phyloP scores from a whole-genome alignment of 148 eudicot genomes.

The Cornus kousa region DNA sequence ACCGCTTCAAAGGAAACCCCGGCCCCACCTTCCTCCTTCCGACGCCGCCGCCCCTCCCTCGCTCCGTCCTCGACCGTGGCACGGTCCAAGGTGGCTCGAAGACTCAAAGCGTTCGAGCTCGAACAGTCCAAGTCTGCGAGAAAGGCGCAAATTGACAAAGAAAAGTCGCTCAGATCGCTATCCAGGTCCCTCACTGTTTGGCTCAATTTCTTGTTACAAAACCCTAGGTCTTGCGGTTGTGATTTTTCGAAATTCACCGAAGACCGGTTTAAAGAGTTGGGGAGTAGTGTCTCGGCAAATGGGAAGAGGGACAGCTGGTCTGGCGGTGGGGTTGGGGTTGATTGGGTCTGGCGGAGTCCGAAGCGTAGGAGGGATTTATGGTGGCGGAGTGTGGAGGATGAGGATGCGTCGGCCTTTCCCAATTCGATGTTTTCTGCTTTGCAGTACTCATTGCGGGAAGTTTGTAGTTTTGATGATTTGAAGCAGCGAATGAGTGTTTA shows the following conservation, averaged over 20 bases:
- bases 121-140: constrained; percentile 74
- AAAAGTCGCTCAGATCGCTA: constrained; percentile 55
- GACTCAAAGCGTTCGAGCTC: constrained; percentile 60
- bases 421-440: constrained; percentile 38
- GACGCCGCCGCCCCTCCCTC: constrained; percentile 18
- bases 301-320: constrained; percentile 61
- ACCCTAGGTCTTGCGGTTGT: constrained; percentile 70
- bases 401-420: constrained; percentile 17
- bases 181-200: constrained; percentile 76
- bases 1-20: constrained; percentile 64
- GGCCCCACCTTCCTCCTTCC: constrained; percentile 19
- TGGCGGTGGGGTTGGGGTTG: constrained; percentile 32
- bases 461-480: constrained; percentile 93
- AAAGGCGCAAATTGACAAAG: constrained; percentile 56
- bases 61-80: constrained; percentile 9
- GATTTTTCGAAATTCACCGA: constrained; percentile 24
- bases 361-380: constrained; percentile 58
- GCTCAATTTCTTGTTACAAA: constrained; percentile 83
- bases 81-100: constrained; percentile 32
- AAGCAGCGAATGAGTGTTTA: constrained; percentile 73
- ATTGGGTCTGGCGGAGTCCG: constrained; percentile 55
- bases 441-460: constrained; percentile 59
- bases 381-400: constrained; percentile 26
- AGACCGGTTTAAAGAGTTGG: constrained; percentile 6
- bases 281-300: constrained; percentile 11